phyloP scores from a whole-genome alignment of 345 rosid genomes.

The Aethionema arabicum region DNA sequence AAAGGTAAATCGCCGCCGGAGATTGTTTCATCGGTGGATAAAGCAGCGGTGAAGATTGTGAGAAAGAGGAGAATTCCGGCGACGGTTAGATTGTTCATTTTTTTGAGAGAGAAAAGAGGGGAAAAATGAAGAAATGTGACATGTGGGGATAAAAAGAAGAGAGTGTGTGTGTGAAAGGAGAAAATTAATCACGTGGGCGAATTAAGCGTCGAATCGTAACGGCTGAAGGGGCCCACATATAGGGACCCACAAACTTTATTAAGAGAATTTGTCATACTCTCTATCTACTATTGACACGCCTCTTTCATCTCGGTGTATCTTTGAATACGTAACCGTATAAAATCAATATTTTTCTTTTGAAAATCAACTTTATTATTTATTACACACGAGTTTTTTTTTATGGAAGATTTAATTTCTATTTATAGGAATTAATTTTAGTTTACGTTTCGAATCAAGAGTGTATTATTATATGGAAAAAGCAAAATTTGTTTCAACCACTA shows the following conservation, averaged over 20 bases:
- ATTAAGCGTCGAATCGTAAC: constrained; percentile 21
- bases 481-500: no score
- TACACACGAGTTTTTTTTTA: no score
- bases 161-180: not conserved
- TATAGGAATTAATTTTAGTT: no score
- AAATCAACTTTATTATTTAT: no score
- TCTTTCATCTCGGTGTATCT: not conserved
- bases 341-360: no score
- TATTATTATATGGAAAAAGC: no score
- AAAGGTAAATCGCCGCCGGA: constrained; percentile 27
- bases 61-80: constrained; percentile 20
- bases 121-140: constrained; percentile 13
- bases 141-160: constrained; percentile 25
- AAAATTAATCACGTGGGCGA: constrained; percentile 33
- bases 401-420: no score
- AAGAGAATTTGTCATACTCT: not conserved
- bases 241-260: not conserved
- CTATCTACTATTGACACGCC: constrained; percentile 11
- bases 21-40: not conserved
- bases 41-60: constrained; percentile 1
- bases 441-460: no score
- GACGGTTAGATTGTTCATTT: constrained; percentile 30
- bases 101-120: constrained; percentile 6
- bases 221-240: constrained; percentile 23
- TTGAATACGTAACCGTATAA: no score